Base-by-base conservation (phyloP, 352 stramenopile species). In the Saprolegnia parasitica region DNA sequence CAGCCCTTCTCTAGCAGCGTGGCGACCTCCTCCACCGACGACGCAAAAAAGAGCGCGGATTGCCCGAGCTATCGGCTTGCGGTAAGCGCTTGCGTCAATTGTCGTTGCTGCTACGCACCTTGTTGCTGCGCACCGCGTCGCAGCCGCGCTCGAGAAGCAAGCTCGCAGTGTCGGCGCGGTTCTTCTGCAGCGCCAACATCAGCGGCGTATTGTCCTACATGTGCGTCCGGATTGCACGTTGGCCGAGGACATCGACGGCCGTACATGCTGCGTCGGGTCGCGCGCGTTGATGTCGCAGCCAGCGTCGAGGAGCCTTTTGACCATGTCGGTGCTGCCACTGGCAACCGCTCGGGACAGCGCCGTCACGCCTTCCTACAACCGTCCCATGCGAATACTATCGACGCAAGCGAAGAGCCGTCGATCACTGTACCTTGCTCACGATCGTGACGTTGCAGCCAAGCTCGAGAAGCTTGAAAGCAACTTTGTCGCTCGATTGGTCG, bases 241-340 rank as follows among this genome's bases (percentile, higher is more conserved):
- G 4, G 13, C 3, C 24, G 2, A 6, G 2, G 24, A 5, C n/a
- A 29, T 60, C 3, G 16, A 4, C 11, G 52, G n/a, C n/a, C 42
- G 1, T 60, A 60, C 52, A 24, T 60, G 4, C 4, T 15, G 13
- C 11, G 11, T 60, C 11, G 13, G 13, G 35, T 60, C 52, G 11
- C 35, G 52, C 2, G 9, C 52, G 35, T 60, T 60, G 52, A 60
- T 60, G 35, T 60, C 52, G 35, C 52, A 60, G 35, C 52, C 52
- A 4, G 13, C 13, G 11, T 60, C 52, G 3, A 60, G 13, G n/a
- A 60, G 52, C 11, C 11, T 3, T n/a, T 60, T 3, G 3, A 60
- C 35, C 11, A 60, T n/a, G 11, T 2, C 52, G 3, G 3, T 9
- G 20, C 35, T 40, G 13, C 3, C 52, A 16, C 11, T 21, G 35